Evolutionary conservation across 176 grass and related monocot genomes (phyloP), one percentile per base, ranked within the genome.

Genomic region (Thalia dealbata): DNA sequence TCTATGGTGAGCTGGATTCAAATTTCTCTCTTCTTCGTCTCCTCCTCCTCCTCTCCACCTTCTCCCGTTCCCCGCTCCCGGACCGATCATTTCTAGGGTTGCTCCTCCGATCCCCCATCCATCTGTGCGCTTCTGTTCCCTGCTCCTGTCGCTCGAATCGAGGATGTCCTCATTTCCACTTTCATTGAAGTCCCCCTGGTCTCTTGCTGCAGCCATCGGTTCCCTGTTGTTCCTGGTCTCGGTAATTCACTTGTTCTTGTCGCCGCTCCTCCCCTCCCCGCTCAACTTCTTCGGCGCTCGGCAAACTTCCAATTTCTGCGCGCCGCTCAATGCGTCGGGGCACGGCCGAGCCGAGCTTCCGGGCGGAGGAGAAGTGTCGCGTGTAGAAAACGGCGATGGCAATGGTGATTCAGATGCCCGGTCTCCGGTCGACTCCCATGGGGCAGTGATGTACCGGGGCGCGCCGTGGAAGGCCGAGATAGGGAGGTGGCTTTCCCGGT

Each of bases 391-490:
- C 6, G 45, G 45, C 11, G 45, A 7, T 48, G 45, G 6, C 11
- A 28, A 35, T 24, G 55, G 30, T 1, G 70, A 72, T 21, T 72
- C 10, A 24, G 70, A 7, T 3, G 50, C 23, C 6, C 78, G 50
- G 26, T 91, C 88, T 76, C 85, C 82, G 51, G 65, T 69, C n/a
- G 85, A 89, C 86, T 79, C 62, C 0, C 65, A 83, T 52, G 76
- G 70, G 11, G 75, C 85, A 0, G 85, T 90, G 64, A 67, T 42
- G 1, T 97, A 88, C 74, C 86, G 76, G 14, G 82, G 59, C 0
- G 85, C 89, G 3, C 89, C 93, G 30, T 97, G 93, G 93, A 88
- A 88, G 67, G 26, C 77, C 19, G 82, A 84, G 70, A 79, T 97
- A 35, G 89, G 93, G 23, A 82, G 87, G 58, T 97, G 89, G 93